Evolutionary conservation across 176 grass and related monocot species (phyloP), one percentile per base, ranked within the genome.

Genomic region (Bothriochloa decipiens): DNA sequence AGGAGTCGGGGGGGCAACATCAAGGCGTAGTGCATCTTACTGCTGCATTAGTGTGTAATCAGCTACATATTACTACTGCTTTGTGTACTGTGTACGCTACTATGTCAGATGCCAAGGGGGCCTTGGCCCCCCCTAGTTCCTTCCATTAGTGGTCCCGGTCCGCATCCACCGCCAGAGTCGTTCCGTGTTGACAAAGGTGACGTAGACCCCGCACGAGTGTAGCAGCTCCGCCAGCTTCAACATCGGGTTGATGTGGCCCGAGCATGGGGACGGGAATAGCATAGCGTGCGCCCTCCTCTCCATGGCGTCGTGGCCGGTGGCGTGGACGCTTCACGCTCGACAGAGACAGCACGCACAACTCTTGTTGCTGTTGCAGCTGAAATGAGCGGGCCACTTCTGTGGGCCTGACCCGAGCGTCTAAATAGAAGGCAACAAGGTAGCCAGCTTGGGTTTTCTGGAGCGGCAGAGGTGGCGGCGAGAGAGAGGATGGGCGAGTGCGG

Each of bases 171-270:
- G 76, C 26, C 4, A 52, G 14, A 90, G 79, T 0, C 66, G 78
- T 47, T 90, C 66, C 13, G 88, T 92, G 91, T 90, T 79, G 70
- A 90, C 79, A 88, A 92, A 79, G 57, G 91, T 92, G 26, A 92
- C 81, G 80, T 79, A 3, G 13, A 92, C 88, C 15, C 91, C 88
- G 9, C 76, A 74, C 16, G 88, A 18, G 84, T 90, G 88, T 65
- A 92, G 88, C 22, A 92, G 63, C 65, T 79, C 84, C 11, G 83
- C 91, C 22, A 92, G 91, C 83, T 85, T 79, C 14, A 92, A 71
- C 84, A 81, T 92, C 10, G 91, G 91, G 84, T 90, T 92, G 84
- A 92, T 90, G 84, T 90, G 91, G n/a, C 91, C 91, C 67, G 88
- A 61, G 88, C 83, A 92, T 42, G 91, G 91, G 69, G 83, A 87